Percentiles rank a stretch among this genome's conserved stretches.
Conservation (phyloP, 2,329 filamentous ascomycete genomes). For the Ceratocystis papillata region DNA sequence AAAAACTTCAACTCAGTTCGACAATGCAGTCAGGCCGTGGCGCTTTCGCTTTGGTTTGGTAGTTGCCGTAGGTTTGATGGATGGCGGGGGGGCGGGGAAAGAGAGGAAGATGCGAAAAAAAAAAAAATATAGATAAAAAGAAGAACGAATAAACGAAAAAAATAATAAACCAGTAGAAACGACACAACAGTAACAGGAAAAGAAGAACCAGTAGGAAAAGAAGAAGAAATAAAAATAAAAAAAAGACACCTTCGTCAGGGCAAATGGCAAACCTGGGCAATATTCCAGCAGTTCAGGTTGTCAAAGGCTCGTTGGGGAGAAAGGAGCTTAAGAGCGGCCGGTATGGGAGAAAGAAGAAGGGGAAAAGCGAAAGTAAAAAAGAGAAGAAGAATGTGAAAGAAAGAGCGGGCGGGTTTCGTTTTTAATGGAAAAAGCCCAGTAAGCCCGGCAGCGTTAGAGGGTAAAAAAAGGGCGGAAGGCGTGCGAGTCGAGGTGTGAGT, state of each 20-base stretch:
- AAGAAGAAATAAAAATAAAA: neutral
- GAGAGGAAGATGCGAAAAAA: conserved; percentile 1
- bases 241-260: conserved; percentile 6
- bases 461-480: neutral
- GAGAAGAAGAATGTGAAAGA: neutral
- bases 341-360: conserved; percentile 2
- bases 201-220: neutral
- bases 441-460: neutral
- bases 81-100: conserved; percentile 5
- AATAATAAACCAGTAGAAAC: neutral
- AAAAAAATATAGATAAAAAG: conserved; percentile 7
- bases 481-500: neutral
- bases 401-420: conserved; percentile 7
- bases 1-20: conserved; percentile 3
- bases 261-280: conserved; percentile 22
- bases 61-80: neutral
- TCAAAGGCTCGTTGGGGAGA: conserved; percentile 9
- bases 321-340: conserved; percentile 1
- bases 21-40: conserved; percentile 14
- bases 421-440: conserved; percentile 4
- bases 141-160: neutral
- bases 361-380: neutral
- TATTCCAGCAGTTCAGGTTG: conserved; percentile 24
- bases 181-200: neutral
- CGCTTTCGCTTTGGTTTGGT: neutral